phyloP scores from a whole-genome alignment of 768 basidiomycete species.

The Leccinellum rugosiceps region DNA sequence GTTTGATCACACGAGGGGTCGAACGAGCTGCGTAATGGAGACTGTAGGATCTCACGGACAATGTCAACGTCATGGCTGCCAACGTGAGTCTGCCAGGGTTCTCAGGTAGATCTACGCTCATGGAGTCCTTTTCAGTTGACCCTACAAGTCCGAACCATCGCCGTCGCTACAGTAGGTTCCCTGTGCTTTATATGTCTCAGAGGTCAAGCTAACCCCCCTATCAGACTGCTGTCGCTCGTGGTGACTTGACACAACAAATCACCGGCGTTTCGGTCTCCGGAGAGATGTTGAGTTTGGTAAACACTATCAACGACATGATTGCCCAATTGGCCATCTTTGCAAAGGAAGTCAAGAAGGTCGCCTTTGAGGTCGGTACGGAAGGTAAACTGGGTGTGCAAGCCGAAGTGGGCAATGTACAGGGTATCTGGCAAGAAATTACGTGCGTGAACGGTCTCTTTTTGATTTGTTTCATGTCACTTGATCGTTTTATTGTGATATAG shows the following conservation, averaged over 20 bases:
- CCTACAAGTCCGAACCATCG: slow-evolving; percentile 89
- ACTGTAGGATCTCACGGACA: slow-evolving; percentile 78
- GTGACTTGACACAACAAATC: slow-evolving; percentile 93
- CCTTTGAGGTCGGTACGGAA: slow-evolving; percentile 95
- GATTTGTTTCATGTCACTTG: neutral
- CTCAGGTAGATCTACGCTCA: slow-evolving; percentile 1
- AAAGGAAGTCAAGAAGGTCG: slow-evolving; percentile 89
- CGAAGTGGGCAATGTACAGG: slow-evolving; percentile 94
- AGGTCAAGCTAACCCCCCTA: slow-evolving; percentile 4
- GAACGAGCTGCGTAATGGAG: neutral
- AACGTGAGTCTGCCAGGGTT: slow-evolving; percentile 53
- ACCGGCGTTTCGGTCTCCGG: slow-evolving; percentile 89
- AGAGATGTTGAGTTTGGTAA: slow-evolving; percentile 93
- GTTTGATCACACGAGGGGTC: neutral
- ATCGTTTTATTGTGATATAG: slow-evolving; percentile 36
- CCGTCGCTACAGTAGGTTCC: slow-evolving; percentile 76
- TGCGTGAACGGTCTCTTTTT: slow-evolving; percentile 38
- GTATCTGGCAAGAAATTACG: slow-evolving; percentile 99
- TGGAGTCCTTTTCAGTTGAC: slow-evolving; percentile 58
- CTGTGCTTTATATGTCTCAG: neutral
- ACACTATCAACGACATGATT: slow-evolving; percentile 94
- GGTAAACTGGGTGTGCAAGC: slow-evolving; percentile 99
- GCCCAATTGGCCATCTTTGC: slow-evolving; percentile 68
- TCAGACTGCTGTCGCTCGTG: slow-evolving; percentile 87
- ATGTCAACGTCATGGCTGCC: slow-evolving; percentile 93